phyloP scores from a whole-genome alignment of 1,284 basidiomycete genomes.

The Melampsora americana region DNA sequence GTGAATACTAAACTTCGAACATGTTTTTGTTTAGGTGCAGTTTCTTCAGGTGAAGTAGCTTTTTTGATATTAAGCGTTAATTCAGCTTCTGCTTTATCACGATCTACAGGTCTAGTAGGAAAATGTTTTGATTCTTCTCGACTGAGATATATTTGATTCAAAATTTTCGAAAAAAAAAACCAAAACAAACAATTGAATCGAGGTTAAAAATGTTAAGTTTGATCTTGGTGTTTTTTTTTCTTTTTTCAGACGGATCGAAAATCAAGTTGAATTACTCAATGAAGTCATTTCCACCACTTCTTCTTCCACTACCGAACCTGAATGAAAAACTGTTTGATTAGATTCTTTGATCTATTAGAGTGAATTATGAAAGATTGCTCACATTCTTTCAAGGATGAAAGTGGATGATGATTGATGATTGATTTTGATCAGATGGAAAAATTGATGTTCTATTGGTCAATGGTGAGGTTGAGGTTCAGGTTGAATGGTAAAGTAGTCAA shows the following conservation, averaged over 20 bases:
- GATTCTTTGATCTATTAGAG: too few species aligned
- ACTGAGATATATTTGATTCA: constrained; percentile 26
- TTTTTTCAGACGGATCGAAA: neutral
- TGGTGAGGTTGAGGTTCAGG: too few species aligned
- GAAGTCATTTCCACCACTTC: constrained; percentile 28
- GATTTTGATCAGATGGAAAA: too few species aligned
- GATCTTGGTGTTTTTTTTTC: neutral
- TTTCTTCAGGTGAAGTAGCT: constrained; percentile 86
- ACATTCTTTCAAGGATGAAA: too few species aligned
- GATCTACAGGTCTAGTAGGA: constrained; percentile 91
- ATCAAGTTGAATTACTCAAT: constrained; percentile 25
- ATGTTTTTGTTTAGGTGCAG: constrained; percentile 92
- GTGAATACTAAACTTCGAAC: constrained; percentile 86
- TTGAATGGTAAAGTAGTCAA: too few species aligned
- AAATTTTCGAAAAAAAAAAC: neutral
- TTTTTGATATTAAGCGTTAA: constrained; percentile 92
- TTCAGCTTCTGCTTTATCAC: constrained; percentile 90
- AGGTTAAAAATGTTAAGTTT: neutral
- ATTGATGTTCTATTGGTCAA: too few species aligned
- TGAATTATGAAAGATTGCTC: too few species aligned
- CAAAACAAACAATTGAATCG: neutral
- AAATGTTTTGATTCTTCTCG: constrained; percentile 61
- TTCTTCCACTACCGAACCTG: constrained; percentile 39
- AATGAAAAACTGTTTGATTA: too few species aligned
- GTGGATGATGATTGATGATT: too few species aligned